Evolutionary conservation across 768 basidiomycete genomes (phyloP), one percentile per base, ranked within the genome.

Genomic region (Tulasnella sp.): DNA sequence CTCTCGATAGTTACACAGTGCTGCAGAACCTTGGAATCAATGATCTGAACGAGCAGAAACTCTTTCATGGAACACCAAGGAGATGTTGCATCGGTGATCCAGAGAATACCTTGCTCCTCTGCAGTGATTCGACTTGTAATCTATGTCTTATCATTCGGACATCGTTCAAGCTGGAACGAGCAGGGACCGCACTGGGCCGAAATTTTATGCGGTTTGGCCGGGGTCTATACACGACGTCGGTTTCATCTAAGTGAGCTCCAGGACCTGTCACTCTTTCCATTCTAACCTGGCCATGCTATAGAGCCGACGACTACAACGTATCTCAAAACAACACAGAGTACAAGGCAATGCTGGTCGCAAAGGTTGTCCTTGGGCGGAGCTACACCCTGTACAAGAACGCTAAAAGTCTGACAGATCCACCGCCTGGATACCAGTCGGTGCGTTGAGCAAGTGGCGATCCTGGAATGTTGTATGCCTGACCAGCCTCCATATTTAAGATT

Each of bases 41-140:
- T 7, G 41, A 19, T 38, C 10, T 12, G 21, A 44, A 29, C 0
- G 54, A 56, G n/a, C 22, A 25, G 29, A 19, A 29, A 15, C 34
- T 56, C 42, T 56, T 56, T 11, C 54, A 56, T 21, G 54, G 54
- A 11, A 56, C 54, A 7, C 38, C 27, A n/a, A 38, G 54, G n/a
- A 2, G 12, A 15, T 56, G 54, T 43, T 27, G 27, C 12, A 3
- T 44, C 5, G 41, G 44, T 4, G 24, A 44, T 15, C 27, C 34
- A 5, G 27, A 38, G 19, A 10, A 42, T 3, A 56, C 22, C 17
- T 24, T 19, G 17, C 21, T 19, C n/a, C 42, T 46, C 3, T 56
- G 54, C 54, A 42, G 19, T 24, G 15, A 15, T 19, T 24, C 38
- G 27, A 29, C 29, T 7, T 56, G 54, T 27, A 43, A 27, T 2